Base-by-base conservation (phyloP, 441 rosid genomes). In the Jatropha podagrica region DNA sequence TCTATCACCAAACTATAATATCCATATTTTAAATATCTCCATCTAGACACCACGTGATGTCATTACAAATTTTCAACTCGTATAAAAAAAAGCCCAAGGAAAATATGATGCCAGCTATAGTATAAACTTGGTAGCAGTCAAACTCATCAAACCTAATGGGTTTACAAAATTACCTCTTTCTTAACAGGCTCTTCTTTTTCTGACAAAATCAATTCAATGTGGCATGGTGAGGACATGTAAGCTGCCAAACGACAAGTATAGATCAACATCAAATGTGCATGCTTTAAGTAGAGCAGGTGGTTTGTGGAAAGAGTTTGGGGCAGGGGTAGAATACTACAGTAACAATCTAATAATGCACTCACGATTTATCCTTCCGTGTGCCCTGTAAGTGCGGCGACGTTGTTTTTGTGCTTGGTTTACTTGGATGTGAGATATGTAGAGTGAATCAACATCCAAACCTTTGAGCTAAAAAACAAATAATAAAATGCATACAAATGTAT, bases 281-380 rank as follows among this genome's bases (percentile, higher is more conserved):
- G 42, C 15, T 15, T 51, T 32, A n/a, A 2, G 32, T 32, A 0
- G 0, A 49, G 32, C 11, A 10, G 20, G n/a, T 13, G 61, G 2
- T 15, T 26, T 0, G 4, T 18, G 26, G 17, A 23, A 18, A 46
- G 18, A 58, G 42, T 6, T 13, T 32, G 32, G 32, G 32, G 32
- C 32, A 32, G 32, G 2, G 32, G 32, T 32, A 32, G 32, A 32
- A 32, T 32, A 2, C 32, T 0, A 23, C 37, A 26, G 69, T 59
- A 65, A 64, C 58, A 67, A 27, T 60, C 2, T 12, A 27, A 15
- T 26, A 74, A 65, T 38, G 46, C 59, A 82, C 97, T 65, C 85
- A 95, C 97, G 98, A 52, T 93, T 95, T 65, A 95, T 95, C 83
- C 97, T 90, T 85, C 99, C 97, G 15, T 95, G 98, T 20, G 99